Evolutionary conservation across 169 alveolate species (phyloP).

Genomic region (Cardiosporidium cionae): DNA sequence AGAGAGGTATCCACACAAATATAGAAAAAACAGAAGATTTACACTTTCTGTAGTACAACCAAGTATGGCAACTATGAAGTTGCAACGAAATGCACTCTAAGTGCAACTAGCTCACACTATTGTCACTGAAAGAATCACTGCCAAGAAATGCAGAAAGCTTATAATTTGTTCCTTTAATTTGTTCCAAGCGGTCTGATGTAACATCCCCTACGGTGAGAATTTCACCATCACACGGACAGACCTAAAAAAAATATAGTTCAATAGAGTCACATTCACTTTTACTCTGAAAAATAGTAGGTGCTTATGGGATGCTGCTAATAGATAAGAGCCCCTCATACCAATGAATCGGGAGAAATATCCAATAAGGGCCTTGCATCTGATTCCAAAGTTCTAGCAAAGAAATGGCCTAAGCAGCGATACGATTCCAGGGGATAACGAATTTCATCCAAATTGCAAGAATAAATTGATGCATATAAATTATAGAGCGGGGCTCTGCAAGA

Average conservation of each 20-base stretch:
- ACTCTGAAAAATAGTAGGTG: too few species aligned
- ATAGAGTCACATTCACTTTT: not conserved
- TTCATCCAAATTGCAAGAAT: conserved; percentile 14
- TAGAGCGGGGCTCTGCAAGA: not conserved
- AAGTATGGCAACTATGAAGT: too few species aligned
- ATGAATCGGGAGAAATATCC: not conserved
- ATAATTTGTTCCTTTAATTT: conserved; percentile 31
- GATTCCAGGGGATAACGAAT: conserved; percentile 20
- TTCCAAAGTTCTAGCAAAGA: conserved; percentile 11
- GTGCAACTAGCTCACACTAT: not conserved
- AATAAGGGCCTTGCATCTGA: conserved; percentile 4
- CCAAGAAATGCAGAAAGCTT: conserved; percentile 31
- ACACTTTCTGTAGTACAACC: too few species aligned
- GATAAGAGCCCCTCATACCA: too few species aligned
- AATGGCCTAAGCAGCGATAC: conserved; percentile 10
- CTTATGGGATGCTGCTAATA: too few species aligned
- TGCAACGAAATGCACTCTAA: too few species aligned
- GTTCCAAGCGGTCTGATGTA: conserved; percentile 4
- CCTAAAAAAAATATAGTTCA: conserved; percentile 1
- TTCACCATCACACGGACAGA: conserved; percentile 30
- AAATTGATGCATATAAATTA: not conserved
- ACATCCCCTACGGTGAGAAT: conserved; percentile 14
- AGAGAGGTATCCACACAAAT: not conserved
- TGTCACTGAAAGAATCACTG: not conserved
- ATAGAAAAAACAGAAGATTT: too few species aligned